These are phyloP conservation scores for Candida oleophila DNA, from an alignment of 805 yeast species.

Conservation along the genomic window DNA sequence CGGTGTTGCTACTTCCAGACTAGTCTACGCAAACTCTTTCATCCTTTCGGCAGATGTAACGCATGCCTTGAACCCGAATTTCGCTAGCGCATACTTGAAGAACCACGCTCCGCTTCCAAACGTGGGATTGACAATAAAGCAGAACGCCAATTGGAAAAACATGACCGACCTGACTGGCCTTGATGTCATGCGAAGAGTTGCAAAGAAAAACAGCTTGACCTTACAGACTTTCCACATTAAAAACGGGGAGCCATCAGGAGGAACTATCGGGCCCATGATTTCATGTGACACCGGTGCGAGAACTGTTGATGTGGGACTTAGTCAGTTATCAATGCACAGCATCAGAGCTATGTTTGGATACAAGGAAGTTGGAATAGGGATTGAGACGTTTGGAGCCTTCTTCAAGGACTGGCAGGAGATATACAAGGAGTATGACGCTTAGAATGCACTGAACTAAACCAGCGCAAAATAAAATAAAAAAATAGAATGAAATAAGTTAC, in stretches of 20 bases:
- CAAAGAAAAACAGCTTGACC: constrained; percentile 19
- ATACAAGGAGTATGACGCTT: constrained; percentile 17
- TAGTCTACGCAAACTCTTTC: constrained; percentile 30
- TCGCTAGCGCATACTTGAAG: constrained; percentile 28
- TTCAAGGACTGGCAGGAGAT: constrained; percentile 29
- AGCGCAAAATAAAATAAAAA: background rate
- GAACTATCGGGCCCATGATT: constrained; percentile 43
- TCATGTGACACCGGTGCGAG: constrained; percentile 35
- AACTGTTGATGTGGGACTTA: constrained; percentile 41
- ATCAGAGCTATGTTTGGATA: constrained; percentile 38
- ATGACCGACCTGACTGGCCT: constrained; percentile 34
- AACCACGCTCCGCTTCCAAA: constrained; percentile 38
- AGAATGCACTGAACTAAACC: background rate
- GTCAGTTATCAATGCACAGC: constrained; percentile 44
- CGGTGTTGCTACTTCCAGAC: constrained; percentile 1
- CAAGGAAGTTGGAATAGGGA: constrained; percentile 39
- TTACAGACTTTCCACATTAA: constrained; percentile 41
- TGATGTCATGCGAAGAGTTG: constrained; percentile 23
- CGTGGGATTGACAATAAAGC: constrained; percentile 35
- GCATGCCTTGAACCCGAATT: constrained; percentile 43
- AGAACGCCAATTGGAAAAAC: constrained; percentile 38
- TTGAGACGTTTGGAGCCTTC: constrained; percentile 29
- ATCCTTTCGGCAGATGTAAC: constrained; percentile 44
- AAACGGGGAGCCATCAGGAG: constrained; percentile 41
- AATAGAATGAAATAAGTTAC: too few relatives aligned